Evolutionary conservation across 1,284 basidiomycete genomes (phyloP), one percentile per base, ranked within the genome.

Genomic region (Chondrostereum purpureum): DNA sequence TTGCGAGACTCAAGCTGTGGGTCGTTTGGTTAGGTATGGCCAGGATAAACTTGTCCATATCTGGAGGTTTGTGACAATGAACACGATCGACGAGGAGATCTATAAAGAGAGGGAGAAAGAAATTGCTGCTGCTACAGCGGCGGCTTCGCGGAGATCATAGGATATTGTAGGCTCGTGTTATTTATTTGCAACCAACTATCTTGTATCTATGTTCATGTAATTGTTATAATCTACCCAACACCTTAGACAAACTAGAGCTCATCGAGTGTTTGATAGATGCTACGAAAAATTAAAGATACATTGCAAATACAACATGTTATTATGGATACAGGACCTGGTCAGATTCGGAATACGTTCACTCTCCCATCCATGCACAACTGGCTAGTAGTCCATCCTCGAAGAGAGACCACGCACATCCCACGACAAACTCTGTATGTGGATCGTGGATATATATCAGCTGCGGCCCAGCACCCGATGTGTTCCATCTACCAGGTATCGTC

Each of bases 341-440:
- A 80, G 42, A 77, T 64, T 47, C 75, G 77, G 61, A 87, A 92
- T 47, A 95, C 68, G 64, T 88, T 83, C 42, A 94, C 66, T 63
- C 82, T 78, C 55, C 83, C 79, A 55, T 97, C 94, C 93, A 97
- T 42, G 88, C 82, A 58, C 88, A 92, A 52, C 82, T 92, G 16
- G 90, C 92, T 43, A 97, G 57, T 13, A 92, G 59, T 1, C 88
- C 88, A 53, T 88, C 82, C 45, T 95, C 88, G 53, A 88, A 95
- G 55, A 89, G 57, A 13, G 87, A 88, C 95, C 95, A 99, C 16
- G 77, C 77, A 52, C 91, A 83, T 0, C 91, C 92, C 39, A 91
- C 88, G 14, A 95, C 92, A 62, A 99, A 99, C 66, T 98, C 95
- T 2, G 90, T 92, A 61, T 99, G 95, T 5, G 78, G 70, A 59